Percentiles rank a stretch among this genome's conserved stretches.
phyloP scores from a whole-genome alignment of 805 yeast genomes.

The Yarrowia sp. region DNA sequence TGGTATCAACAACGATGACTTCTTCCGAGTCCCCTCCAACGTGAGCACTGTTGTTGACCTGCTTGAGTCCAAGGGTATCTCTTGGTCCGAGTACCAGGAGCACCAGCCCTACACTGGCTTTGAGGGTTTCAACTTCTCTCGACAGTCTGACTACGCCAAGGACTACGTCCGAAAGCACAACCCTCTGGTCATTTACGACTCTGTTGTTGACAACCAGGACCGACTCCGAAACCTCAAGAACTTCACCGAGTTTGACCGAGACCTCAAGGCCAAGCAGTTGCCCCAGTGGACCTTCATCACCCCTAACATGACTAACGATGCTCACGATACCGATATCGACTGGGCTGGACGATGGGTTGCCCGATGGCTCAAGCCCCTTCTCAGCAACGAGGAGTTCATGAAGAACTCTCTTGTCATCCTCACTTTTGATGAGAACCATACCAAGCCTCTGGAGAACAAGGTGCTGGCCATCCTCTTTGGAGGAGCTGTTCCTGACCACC shows the following conservation, averaged over 20 bases:
- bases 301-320: constrained; percentile 63
- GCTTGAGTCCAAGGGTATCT: constrained; percentile 55
- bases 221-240: constrained; percentile 57
- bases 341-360: constrained; percentile 58
- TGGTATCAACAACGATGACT: constrained; percentile 57
- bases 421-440: constrained; percentile 60
- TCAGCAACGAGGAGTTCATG: constrained; percentile 57
- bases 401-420: constrained; percentile 55
- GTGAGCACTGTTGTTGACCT: constrained; percentile 59
- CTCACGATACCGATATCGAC: constrained; percentile 58
- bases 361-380: constrained; percentile 55
- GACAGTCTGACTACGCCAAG: constrained; percentile 55
- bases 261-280: constrained; percentile 52
- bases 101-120: constrained; percentile 61
- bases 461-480: constrained; percentile 58
- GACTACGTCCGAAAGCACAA: constrained; percentile 62
- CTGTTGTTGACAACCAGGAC: constrained; percentile 50
- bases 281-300: constrained; percentile 64
- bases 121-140: constrained; percentile 57
- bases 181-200: constrained; percentile 57
- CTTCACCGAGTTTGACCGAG: constrained; percentile 55
- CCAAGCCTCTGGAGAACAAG: constrained; percentile 55
- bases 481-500: constrained; percentile 55
- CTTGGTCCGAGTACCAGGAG: constrained; percentile 64
- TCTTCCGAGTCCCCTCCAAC: constrained; percentile 56